Percentiles rank a stretch among this genome's conserved stretches.
phyloP scores from a whole-genome alignment of 2,329 filamentous ascomycete species.

The Botrytis cinerea region DNA sequence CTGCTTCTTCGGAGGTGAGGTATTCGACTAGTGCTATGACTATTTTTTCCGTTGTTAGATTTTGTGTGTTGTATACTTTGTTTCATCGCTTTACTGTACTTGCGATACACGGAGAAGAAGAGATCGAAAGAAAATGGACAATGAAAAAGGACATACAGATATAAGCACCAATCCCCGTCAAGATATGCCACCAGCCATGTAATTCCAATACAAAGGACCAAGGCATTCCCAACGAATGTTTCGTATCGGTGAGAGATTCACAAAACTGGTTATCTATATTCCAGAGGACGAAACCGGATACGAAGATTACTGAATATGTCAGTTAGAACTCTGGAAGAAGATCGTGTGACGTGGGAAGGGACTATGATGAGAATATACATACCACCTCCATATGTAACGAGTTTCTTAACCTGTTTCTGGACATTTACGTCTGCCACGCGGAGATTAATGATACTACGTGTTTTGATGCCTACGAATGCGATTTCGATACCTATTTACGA shows the following conservation, averaged over 20 bases:
- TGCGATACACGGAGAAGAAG: too few relatives aligned
- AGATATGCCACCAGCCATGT: constrained; percentile 65
- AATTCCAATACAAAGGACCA: constrained; percentile 59
- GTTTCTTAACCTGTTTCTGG: constrained; percentile 33
- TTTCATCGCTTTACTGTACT: neutral
- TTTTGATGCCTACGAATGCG: constrained; percentile 31
- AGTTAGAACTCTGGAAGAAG: neutral
- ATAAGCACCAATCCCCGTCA: constrained; percentile 57
- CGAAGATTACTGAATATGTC: constrained; percentile 40
- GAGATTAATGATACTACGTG: constrained; percentile 36
- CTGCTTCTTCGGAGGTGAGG: constrained; percentile 41
- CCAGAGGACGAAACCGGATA: constrained; percentile 56
- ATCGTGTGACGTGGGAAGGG: neutral
- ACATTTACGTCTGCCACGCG: constrained; percentile 34
- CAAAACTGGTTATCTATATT: constrained; percentile 58
- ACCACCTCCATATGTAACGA: constrained; percentile 37
- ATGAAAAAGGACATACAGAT: constrained; percentile 35
- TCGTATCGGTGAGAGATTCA: constrained; percentile 48
- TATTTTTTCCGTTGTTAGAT: constrained; percentile 22
- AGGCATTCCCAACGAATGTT: constrained; percentile 52
- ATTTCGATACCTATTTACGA: constrained; percentile 31
- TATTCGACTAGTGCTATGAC: constrained; percentile 42
- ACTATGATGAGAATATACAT: constrained; percentile 14
- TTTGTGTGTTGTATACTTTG: neutral
- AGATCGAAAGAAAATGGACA: neutral